Conservation (phyloP, 108 stramenopile species). For the Conticribra weissflogii region DNA sequence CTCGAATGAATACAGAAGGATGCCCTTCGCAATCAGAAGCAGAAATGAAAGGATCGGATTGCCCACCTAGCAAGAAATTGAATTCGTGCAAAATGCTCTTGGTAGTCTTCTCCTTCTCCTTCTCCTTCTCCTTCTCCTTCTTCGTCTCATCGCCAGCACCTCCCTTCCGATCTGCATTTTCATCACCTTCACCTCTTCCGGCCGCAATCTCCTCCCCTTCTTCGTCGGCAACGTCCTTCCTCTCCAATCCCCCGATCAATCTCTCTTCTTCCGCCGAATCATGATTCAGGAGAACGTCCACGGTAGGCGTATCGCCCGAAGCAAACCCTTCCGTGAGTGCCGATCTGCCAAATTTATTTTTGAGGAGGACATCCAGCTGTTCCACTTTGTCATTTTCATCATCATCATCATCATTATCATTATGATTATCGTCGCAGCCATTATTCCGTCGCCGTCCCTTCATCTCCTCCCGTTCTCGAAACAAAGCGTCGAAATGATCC, state of each 20-base stretch:
- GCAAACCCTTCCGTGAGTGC: constrained; percentile 88
- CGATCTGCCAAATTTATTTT: constrained; percentile 84
- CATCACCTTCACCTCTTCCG: constrained; percentile 7
- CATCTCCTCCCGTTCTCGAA: neutral
- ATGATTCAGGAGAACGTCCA: constrained; percentile 78
- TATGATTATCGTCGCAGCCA: neutral
- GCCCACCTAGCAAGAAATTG: constrained; percentile 32
- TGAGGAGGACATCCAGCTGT: constrained; percentile 70
- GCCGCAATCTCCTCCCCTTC: neutral
- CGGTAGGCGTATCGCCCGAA: constrained; percentile 63
- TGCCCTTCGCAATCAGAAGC: no score
- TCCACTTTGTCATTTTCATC: neutral
- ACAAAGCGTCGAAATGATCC: constrained; percentile 37
- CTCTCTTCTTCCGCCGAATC: constrained; percentile 87
- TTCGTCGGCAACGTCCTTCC: constrained; percentile 20
- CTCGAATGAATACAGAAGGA: constrained; percentile 46
- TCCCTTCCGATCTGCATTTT: neutral
- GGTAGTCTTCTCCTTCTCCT: no score
- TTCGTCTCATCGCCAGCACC: constrained; percentile 2
- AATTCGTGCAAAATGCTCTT: constrained; percentile 65
- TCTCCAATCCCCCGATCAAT: constrained; percentile 56
- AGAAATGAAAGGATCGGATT: neutral
- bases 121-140: neutral
- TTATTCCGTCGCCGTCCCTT: no score
- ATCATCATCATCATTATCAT: neutral